phyloP scores from a whole-genome alignment of 805 yeast species.

The Metschnikowia bowlesiae region DNA sequence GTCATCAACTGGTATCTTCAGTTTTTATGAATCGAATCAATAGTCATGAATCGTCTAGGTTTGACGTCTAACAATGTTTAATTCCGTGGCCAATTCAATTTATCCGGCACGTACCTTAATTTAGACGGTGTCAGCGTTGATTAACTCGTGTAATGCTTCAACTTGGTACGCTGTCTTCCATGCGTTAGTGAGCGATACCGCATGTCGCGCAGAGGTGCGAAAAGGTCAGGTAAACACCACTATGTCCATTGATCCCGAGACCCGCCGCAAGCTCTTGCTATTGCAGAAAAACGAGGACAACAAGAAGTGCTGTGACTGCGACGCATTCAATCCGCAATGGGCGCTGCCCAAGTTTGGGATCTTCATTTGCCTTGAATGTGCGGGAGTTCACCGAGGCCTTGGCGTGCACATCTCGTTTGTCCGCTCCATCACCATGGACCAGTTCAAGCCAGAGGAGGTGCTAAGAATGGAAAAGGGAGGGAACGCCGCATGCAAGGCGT shows the following conservation, averaged over 20 bases:
- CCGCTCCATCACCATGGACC: slow-evolving; percentile 97
- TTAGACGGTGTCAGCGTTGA: no score
- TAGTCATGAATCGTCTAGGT: no score
- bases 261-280: slow-evolving; percentile 69
- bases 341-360: slow-evolving; percentile 98
- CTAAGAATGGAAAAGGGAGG: slow-evolving; percentile 93
- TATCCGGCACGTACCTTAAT: no score
- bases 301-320: slow-evolving; percentile 90
- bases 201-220: background rate
- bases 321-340: slow-evolving; percentile 98
- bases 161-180: no score
- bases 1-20: no score
- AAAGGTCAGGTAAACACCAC: background rate
- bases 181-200: no score
- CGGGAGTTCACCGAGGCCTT: slow-evolving; percentile 91
- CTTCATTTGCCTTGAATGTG: slow-evolving; percentile 95
- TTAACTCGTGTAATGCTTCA: no score
- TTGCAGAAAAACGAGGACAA: slow-evolving; percentile 80
- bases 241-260: slow-evolving; percentile 89
- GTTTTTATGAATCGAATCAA: no score
- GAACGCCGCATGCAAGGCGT: slow-evolving; percentile 66
- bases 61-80: no score
- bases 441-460: slow-evolving; percentile 90
- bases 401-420: slow-evolving; percentile 98
- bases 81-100: no score